Conservation (phyloP, 2,329 filamentous ascomycete species). For the Fusarium sp. region DNA sequence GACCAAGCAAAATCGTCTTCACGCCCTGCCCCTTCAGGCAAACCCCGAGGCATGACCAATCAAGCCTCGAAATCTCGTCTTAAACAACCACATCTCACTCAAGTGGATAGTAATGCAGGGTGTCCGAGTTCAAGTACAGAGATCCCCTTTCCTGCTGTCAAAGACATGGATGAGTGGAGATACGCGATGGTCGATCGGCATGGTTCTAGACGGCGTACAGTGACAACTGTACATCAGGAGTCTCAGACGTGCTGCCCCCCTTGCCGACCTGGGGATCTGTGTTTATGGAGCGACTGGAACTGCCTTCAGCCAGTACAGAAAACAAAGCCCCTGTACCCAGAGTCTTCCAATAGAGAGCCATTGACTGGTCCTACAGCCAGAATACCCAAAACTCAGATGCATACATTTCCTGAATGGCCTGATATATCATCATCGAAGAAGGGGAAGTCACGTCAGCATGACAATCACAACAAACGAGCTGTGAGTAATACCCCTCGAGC, state of each 20-base stretch:
- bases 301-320: slow-evolving; percentile 42
- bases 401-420: slow-evolving; percentile 36
- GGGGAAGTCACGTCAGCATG: slow-evolving; percentile 6
- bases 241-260: slow-evolving; percentile 45
- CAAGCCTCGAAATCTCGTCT: slow-evolving; percentile 3
- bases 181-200: slow-evolving; percentile 53
- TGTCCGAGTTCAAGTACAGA: slow-evolving; percentile 49
- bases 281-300: slow-evolving; percentile 40
- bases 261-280: slow-evolving; percentile 48
- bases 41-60: slow-evolving; percentile 16
- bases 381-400: slow-evolving; percentile 19
- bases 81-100: slow-evolving; percentile 33
- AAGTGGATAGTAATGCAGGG: slow-evolving; percentile 51
- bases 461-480: neutral
- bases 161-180: slow-evolving; percentile 53
- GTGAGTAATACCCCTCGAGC: neutral
- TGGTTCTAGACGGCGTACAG: slow-evolving; percentile 41
- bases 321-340: slow-evolving; percentile 15
- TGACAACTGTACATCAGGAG: slow-evolving; percentile 20
- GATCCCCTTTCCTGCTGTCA: slow-evolving; percentile 51
- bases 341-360: slow-evolving; percentile 1
- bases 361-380: slow-evolving; percentile 29
- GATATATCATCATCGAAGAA: slow-evolving; percentile 1
- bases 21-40: slow-evolving; percentile 21
- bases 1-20: slow-evolving; percentile 55